These are phyloP conservation scores for Xerocomus tenax DNA, from an alignment of 1,284 basidiomycete genomes.

Conservation along the genomic window DNA sequence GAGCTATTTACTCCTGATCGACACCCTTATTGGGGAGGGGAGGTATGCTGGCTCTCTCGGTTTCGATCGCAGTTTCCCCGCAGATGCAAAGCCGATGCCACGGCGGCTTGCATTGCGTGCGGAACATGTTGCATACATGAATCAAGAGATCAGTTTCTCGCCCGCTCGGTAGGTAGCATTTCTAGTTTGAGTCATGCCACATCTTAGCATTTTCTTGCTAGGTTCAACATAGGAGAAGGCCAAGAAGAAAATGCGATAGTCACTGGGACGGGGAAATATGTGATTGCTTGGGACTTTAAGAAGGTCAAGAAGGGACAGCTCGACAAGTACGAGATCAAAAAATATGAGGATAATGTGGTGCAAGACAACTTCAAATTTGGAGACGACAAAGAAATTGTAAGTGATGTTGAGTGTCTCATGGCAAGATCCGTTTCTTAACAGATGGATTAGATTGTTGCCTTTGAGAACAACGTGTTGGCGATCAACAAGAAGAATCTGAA, in stretches of 20 bases:
- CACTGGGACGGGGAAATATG: conserved; percentile 91
- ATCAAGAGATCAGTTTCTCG: conserved; percentile 79
- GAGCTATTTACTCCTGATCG: conserved; percentile 90
- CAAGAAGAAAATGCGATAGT: conserved; percentile 92
- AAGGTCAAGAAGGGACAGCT: conserved; percentile 88
- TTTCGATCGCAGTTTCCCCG: conserved; percentile 94
- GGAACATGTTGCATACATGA: conserved; percentile 95
- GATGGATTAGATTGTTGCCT: conserved; percentile 70
- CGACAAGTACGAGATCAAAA: conserved; percentile 94
- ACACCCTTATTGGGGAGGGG: conserved; percentile 90
- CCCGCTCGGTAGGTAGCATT: conserved; percentile 65
- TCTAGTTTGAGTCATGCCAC: neutral
- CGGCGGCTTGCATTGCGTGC: conserved; percentile 81
- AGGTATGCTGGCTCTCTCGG: conserved; percentile 80
- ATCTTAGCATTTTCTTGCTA: conserved; percentile 27
- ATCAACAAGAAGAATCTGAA: conserved; percentile 89
- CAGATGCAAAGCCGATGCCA: conserved; percentile 86
- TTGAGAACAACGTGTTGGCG: conserved; percentile 89
- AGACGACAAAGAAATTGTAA: conserved; percentile 87
- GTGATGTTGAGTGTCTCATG: conserved; percentile 23
- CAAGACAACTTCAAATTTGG: conserved; percentile 96
- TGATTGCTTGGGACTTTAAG: conserved; percentile 93
- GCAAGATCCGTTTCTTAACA: conserved; percentile 1
- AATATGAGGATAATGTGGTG: conserved; percentile 89
- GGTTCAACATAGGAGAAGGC: conserved; percentile 86